A percentile compares a stretch with the other conserved stretches of the same genome.
phyloP scores from a whole-genome alignment of 2,329 filamentous ascomycete species.

The Xylariales sp. region DNA sequence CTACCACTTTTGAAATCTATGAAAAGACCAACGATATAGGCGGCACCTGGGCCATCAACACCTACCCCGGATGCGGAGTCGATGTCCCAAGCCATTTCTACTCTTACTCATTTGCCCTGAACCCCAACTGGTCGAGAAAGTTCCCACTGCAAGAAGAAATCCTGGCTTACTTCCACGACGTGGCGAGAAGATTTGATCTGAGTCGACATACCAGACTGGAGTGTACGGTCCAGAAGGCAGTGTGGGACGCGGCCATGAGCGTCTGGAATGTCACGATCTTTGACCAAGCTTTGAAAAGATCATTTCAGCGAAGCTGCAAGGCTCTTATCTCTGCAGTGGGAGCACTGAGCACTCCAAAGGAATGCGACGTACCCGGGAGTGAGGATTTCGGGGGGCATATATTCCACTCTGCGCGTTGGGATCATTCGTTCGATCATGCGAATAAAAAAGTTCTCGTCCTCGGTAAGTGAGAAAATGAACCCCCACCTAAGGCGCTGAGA shows the following conservation, averaged over 20 bases:
- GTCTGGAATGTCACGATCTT: too few relatives aligned
- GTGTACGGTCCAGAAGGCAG: too few relatives aligned
- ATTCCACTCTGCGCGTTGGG: slow-evolving; percentile 23
- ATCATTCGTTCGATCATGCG: slow-evolving; percentile 30
- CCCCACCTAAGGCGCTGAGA: too few relatives aligned
- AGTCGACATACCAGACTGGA: too few relatives aligned
- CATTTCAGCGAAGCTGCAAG: too few relatives aligned
- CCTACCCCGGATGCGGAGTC: background rate
- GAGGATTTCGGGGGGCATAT: background rate
- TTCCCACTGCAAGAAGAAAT: slow-evolving; percentile 10
- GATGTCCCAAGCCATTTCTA: slow-evolving; percentile 22
- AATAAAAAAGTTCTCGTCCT: slow-evolving; percentile 28
- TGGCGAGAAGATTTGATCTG: too few relatives aligned
- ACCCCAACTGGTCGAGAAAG: slow-evolving; percentile 22
- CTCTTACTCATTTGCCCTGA: slow-evolving; percentile 23
- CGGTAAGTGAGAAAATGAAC: too few relatives aligned
- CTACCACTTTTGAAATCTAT: slow-evolving; percentile 23
- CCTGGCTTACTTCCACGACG: slow-evolving; percentile 6
- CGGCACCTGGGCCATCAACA: background rate
- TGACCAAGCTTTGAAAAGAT: too few relatives aligned
- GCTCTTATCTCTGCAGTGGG: slow-evolving; percentile 3
- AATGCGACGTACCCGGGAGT: background rate
- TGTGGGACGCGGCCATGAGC: too few relatives aligned
- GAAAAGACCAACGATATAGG: background rate
- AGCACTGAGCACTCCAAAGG: slow-evolving; percentile 1